These are phyloP conservation scores for Chlorella ohadii DNA, from an alignment of 139 green algal species.

Conservation along the genomic window DNA sequence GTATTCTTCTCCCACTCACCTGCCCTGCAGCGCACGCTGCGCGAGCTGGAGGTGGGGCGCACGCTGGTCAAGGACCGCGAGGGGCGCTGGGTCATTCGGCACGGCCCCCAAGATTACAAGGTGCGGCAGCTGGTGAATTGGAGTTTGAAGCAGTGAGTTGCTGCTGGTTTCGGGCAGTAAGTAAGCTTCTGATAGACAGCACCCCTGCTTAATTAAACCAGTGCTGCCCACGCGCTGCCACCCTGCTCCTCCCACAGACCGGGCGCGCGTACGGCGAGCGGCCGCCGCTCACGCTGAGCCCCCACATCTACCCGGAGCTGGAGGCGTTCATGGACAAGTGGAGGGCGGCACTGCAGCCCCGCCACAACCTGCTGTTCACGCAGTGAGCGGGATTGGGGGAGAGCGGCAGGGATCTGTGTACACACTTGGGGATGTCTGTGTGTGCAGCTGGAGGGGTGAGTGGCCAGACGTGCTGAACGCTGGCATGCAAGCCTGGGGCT, in stretches of 20 bases:
- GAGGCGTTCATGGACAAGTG: slow-evolving; percentile 69
- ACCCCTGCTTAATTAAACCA: too few relatives aligned
- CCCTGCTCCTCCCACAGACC: neutral
- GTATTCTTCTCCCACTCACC: neutral
- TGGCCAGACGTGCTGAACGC: too few relatives aligned
- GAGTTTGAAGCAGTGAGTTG: too few relatives aligned
- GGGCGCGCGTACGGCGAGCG: slow-evolving; percentile 66
- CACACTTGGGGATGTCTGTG: too few relatives aligned
- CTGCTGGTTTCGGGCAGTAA: too few relatives aligned
- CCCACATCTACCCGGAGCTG: slow-evolving; percentile 67
- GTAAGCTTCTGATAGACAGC: too few relatives aligned
- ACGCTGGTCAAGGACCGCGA: slow-evolving; percentile 66
- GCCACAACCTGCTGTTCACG: slow-evolving; percentile 61
- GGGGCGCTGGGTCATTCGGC: slow-evolving; percentile 63
- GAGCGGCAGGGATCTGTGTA: too few relatives aligned
- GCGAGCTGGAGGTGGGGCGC: slow-evolving; percentile 72
- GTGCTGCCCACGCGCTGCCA: too few relatives aligned
- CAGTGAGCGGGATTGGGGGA: neutral
- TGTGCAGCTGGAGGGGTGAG: too few relatives aligned
- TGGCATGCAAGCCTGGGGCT: too few relatives aligned
- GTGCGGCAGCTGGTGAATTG: too few relatives aligned
- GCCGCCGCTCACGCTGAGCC: slow-evolving; percentile 62
- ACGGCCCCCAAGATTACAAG: slow-evolving; percentile 75
- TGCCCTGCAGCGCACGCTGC: slow-evolving; percentile 68
- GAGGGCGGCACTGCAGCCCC: slow-evolving; percentile 46